Evolutionary conservation across 805 yeast species (phyloP).

Genomic region (Ascoidea rubescens): DNA sequence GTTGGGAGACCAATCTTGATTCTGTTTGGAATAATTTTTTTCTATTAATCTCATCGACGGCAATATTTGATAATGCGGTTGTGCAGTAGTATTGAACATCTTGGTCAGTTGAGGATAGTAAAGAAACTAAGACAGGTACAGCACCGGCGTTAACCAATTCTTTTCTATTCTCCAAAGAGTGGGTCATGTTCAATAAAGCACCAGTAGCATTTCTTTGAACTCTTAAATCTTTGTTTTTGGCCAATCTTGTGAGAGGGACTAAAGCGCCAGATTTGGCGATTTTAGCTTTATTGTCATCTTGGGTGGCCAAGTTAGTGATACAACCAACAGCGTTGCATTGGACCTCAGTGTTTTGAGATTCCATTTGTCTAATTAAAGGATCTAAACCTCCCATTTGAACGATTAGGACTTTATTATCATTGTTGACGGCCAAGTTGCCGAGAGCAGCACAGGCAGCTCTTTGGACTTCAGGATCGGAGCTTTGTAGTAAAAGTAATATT

Average conservation of each 20-base stretch:
- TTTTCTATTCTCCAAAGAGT: conserved; percentile 88
- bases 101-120: conserved; percentile 76
- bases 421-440: conserved; percentile 96
- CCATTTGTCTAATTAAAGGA: conserved; percentile 94
- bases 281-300: conserved; percentile 90
- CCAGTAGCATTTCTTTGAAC: conserved; percentile 99
- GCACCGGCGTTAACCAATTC: conserved; percentile 97
- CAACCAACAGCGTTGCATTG: conserved; percentile 99
- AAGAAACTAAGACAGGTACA: conserved; percentile 85
- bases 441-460: conserved; percentile 98
- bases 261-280: conserved; percentile 95
- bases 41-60: conserved; percentile 89
- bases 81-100: conserved; percentile 98
- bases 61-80: conserved; percentile 91
- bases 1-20: conserved; percentile 77
- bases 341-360: conserved; percentile 91
- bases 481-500: conserved; percentile 72
- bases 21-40: conserved; percentile 82
- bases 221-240: conserved; percentile 85
- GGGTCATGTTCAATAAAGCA: conserved; percentile 95
- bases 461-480: conserved; percentile 87
- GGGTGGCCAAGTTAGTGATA: conserved; percentile 94
- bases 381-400: conserved; percentile 98
- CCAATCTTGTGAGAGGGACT: conserved; percentile 85
- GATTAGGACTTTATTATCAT: conserved; percentile 81